Percentiles rank a stretch among this genome's conserved stretches.
phyloP scores from a whole-genome alignment of 2,329 filamentous ascomycete genomes.

The Calonectria henricotiae region DNA sequence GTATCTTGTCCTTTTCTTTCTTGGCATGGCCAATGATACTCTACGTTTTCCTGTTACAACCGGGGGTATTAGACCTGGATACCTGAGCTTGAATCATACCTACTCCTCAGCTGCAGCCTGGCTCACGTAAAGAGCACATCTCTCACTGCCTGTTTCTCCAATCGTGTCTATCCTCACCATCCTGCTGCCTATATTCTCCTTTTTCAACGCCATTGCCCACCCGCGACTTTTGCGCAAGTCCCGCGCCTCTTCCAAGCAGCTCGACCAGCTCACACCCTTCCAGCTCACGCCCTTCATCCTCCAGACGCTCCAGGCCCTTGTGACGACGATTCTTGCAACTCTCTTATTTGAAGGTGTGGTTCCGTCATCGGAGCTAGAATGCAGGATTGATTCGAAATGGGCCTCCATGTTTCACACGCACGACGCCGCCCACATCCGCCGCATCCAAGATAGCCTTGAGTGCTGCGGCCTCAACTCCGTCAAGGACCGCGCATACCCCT shows the following conservation, averaged over 20 bases:
- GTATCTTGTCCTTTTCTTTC: too few relatives aligned
- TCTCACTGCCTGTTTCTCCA: constrained; percentile 62
- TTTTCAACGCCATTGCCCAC: constrained; percentile 58
- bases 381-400: constrained; percentile 74
- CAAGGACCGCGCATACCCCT: constrained; percentile 76
- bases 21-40: too few relatives aligned
- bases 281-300: constrained; percentile 56
- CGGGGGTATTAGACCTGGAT: too few relatives aligned
- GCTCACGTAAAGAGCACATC: constrained; percentile 59
- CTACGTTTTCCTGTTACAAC: too few relatives aligned
- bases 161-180: constrained; percentile 58
- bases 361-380: constrained; percentile 61
- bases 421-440: constrained; percentile 66
- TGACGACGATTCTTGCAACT: constrained; percentile 64
- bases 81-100: too few relatives aligned
- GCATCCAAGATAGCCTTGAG: constrained; percentile 76
- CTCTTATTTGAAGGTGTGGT: constrained; percentile 59
- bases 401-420: constrained; percentile 67
- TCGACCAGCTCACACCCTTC: constrained; percentile 53
- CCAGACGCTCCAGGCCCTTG: constrained; percentile 62
- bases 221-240: constrained; percentile 54
- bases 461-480: constrained; percentile 78
- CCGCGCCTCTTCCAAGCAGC: constrained; percentile 42
- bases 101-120: constrained; percentile 52
- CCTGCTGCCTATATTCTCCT: constrained; percentile 61